phyloP scores from a whole-genome alignment of 2,329 filamentous ascomycete species.

The Talaromyces sp. region DNA sequence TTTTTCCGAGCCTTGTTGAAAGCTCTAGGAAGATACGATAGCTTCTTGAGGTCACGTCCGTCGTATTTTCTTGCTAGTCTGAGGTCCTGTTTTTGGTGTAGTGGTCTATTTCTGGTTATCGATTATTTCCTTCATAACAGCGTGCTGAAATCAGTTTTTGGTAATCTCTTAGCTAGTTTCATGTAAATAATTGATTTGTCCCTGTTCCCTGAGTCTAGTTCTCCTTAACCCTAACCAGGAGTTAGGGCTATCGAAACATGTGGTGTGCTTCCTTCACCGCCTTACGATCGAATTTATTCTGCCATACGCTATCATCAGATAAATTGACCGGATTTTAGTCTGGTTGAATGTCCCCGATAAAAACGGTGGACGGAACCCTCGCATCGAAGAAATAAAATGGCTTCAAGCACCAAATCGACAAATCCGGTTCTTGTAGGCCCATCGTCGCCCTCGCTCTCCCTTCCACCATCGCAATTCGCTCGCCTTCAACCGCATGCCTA shows the following conservation, averaged over 20 bases:
- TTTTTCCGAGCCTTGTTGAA: too few relatives aligned
- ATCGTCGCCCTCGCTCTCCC: conserved; percentile 49
- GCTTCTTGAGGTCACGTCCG: not conserved
- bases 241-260: not conserved
- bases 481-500: conserved; percentile 86
- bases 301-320: conserved; percentile 2
- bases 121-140: not conserved
- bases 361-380: not conserved
- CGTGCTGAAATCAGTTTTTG: not conserved
- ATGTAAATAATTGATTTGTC: not conserved
- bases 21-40: not conserved
- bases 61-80: not conserved
- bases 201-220: not conserved
- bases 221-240: not conserved
- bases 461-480: conserved; percentile 68
- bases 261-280: conserved; percentile 20
- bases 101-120: not conserved
- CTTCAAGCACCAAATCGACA: conserved; percentile 21
- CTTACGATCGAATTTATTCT: conserved; percentile 19
- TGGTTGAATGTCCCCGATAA: not conserved
- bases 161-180: not conserved
- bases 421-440: conserved; percentile 9
- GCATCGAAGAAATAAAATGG: conserved; percentile 23
- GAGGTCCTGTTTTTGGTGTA: not conserved
- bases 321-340: not conserved